Evolutionary conservation across 2,329 filamentous ascomycete species (phyloP), one percentile per base, ranked within the genome.

Genomic region (Myotisia sp.): DNA sequence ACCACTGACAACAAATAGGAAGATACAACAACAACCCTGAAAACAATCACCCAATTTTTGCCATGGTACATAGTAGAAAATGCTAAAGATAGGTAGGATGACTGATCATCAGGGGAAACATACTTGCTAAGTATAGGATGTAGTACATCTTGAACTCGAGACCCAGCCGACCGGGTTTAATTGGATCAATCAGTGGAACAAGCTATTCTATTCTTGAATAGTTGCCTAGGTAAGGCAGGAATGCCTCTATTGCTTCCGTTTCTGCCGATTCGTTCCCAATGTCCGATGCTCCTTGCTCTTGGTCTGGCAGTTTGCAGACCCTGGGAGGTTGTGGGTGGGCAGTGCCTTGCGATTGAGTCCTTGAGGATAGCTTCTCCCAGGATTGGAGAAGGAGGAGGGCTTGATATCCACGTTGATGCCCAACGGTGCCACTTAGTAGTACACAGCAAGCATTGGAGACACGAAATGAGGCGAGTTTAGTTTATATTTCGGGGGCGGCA

Each of bases 51-150:
- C n/a, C n/a, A n/a, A n/a, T n/a, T n/a, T n/a, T n/a, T n/a, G n/a
- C n/a, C n/a, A n/a, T n/a, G 22, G 22, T 24, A n/a, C 22, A 24
- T 24, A 24, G 22, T 24, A n/a, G n/a, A n/a, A n/a, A n/a, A n/a
- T n/a, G n/a, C n/a, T n/a, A n/a, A n/a, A n/a, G n/a, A n/a, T n/a
- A n/a, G n/a, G n/a, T n/a, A n/a, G n/a, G n/a, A n/a, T n/a, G n/a
- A n/a, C n/a, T n/a, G n/a, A n/a, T n/a, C n/a, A n/a, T n/a, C n/a
- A n/a, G n/a, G 44, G 40, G 47, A 31, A 47, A 78, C 76, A 72
- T 76, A 80, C 76, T 79, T 54, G 78, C 73, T 44, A 80, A 65
- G 55, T 81, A 81, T 50, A 79, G 74, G 42, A 66, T 63, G 53
- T 65, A 65, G 48, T 60, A 62, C 59, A 62, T 62, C 40, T 47